Percentiles rank a stretch among this genome's conserved stretches.
These are phyloP conservation scores for Entomortierella lignicola DNA, from an alignment of 192 early-diverging fungal species.

Conservation along the genomic window DNA sequence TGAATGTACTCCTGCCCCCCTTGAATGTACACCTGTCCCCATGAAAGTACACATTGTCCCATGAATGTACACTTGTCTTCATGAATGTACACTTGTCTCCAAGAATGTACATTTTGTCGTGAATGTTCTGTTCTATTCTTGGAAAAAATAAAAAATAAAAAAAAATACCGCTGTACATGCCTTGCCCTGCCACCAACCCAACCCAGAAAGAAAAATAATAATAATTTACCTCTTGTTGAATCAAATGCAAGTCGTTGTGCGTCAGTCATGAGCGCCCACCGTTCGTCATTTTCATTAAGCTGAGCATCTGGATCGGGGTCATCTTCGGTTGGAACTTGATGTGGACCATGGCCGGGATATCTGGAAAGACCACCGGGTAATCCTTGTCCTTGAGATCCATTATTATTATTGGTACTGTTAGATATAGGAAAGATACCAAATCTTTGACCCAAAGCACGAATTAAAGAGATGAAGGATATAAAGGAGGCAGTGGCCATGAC, in stretches of 20 bases:
- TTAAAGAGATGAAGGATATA: constrained; percentile 12
- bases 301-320: constrained; percentile 32
- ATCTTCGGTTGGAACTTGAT: constrained; percentile 31
- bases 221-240: constrained; percentile 30
- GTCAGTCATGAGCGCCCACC: constrained; percentile 36
- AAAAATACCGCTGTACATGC: too few relatives aligned
- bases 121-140: too few relatives aligned
- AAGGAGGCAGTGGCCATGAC: constrained; percentile 16
- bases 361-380: constrained; percentile 3
- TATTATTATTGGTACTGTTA: neutral
- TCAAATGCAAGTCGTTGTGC: constrained; percentile 41
- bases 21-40: too few relatives aligned
- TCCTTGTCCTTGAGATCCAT: constrained; percentile 10
- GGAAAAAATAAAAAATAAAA: too few relatives aligned
- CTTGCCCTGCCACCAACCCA: too few relatives aligned
- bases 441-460: constrained; percentile 25
- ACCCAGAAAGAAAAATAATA: too few relatives aligned
- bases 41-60: too few relatives aligned
- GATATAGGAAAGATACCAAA: constrained; percentile 13
- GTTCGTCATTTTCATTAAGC: constrained; percentile 42
- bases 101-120: too few relatives aligned
- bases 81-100: too few relatives aligned
- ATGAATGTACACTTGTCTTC: too few relatives aligned
- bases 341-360: constrained; percentile 30
- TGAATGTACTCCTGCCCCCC: too few relatives aligned